Percentiles rank a stretch among this genome's conserved stretches.
Evolutionary conservation across 306 rosid genomes (phyloP).

Genomic region (Benincasa hispida): DNA sequence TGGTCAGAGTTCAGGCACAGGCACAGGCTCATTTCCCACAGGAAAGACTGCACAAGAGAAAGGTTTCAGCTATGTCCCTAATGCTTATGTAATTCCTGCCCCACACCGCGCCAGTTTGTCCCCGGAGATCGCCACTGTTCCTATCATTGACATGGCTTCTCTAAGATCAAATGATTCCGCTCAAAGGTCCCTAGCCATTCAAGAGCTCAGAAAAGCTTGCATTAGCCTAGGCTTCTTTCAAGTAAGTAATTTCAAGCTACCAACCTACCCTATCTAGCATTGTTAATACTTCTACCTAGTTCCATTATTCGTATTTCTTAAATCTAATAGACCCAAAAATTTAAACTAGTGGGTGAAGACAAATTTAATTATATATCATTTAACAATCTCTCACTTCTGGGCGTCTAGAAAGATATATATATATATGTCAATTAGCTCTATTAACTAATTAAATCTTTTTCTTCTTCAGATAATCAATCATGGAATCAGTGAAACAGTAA

Average conservation of each 20-base stretch:
- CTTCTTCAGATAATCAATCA: slow-evolving; percentile 32
- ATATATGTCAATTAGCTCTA: background rate
- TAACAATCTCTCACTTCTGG: too few relatives aligned
- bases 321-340: too few relatives aligned
- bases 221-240: slow-evolving; percentile 38
- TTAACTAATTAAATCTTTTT: background rate
- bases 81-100: slow-evolving; percentile 18
- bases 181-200: slow-evolving; percentile 9
- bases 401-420: background rate
- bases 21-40: slow-evolving; percentile 14
- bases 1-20: slow-evolving; percentile 12
- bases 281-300: background rate
- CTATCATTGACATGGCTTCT: slow-evolving; percentile 24
- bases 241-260: slow-evolving; percentile 5
- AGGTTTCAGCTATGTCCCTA: slow-evolving; percentile 32
- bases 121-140: slow-evolving; percentile 15
- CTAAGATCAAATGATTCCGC: slow-evolving; percentile 13
- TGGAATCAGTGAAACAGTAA: slow-evolving; percentile 27
- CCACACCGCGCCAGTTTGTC: slow-evolving; percentile 19
- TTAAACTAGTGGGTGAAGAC: too few relatives aligned
- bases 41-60: slow-evolving; percentile 28
- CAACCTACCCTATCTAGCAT: background rate
- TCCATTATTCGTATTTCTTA: too few relatives aligned
- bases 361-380: too few relatives aligned
- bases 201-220: slow-evolving; percentile 21